Conservation (phyloP, 2,329 filamentous ascomycete genomes). For the Ophiostoma pallidulum region DNA sequence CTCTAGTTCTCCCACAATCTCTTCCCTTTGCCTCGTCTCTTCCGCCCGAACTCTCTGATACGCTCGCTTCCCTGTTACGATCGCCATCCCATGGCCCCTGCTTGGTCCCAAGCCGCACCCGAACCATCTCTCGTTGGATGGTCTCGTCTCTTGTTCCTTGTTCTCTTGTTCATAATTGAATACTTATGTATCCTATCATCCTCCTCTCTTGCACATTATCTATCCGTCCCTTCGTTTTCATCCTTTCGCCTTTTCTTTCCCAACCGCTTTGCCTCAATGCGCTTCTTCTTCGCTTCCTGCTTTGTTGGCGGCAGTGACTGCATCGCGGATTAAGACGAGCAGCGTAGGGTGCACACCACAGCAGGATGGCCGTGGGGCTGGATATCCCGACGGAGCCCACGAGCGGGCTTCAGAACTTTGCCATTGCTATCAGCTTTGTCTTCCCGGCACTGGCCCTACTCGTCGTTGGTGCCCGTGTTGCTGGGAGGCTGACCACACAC, state of each 20-base stretch:
- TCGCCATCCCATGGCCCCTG: too few species aligned
- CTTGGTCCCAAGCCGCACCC: too few species aligned
- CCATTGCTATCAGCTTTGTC: constrained; percentile 23
- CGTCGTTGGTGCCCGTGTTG: constrained; percentile 19
- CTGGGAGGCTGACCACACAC: constrained; percentile 19
- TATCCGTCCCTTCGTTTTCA: background rate
- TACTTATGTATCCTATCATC: constrained; percentile 1
- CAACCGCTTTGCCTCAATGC: background rate
- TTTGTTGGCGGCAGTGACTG: background rate
- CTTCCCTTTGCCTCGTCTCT: too few species aligned
- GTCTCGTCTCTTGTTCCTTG: too few species aligned
- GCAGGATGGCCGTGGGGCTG: constrained; percentile 3
- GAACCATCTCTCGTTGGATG: too few species aligned
- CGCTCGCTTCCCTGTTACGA: too few species aligned
- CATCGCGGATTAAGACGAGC: constrained; percentile 3
- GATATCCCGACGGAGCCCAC: constrained; percentile 10
- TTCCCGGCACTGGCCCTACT: constrained; percentile 23
- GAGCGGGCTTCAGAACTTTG: constrained; percentile 21
- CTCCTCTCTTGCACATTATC: background rate
- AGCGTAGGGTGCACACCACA: too few species aligned
- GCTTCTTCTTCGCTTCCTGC: background rate
- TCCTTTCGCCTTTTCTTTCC: background rate
- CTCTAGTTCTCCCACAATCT: too few species aligned
- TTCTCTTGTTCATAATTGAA: background rate
- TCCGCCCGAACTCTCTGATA: too few species aligned